Evolutionary conservation across 2,329 filamentous ascomycete species (phyloP).

Genomic region (Xylaria sp.): DNA sequence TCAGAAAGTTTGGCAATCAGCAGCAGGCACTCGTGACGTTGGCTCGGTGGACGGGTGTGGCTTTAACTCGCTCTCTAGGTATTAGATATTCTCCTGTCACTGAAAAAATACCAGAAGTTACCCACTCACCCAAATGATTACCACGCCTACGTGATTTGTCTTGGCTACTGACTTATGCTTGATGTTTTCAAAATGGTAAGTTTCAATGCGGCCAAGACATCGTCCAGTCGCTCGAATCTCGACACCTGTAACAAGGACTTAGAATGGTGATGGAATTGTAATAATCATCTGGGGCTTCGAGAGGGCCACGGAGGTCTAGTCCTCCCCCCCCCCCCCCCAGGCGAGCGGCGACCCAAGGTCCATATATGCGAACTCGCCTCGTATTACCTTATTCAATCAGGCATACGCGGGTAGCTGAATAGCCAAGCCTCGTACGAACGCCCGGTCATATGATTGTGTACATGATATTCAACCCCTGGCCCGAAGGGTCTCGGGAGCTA

Average conservation of each 20-base stretch:
- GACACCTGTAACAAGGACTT: neutral
- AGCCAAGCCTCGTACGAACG: too few relatives aligned
- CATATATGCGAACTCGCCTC: too few relatives aligned
- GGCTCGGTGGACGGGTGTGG: constrained; percentile 48
- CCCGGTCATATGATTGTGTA: too few relatives aligned
- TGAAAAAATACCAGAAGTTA: constrained; percentile 51
- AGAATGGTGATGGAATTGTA: too few relatives aligned
- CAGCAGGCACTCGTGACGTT: constrained; percentile 43
- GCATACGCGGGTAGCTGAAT: too few relatives aligned
- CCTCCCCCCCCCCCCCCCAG: too few relatives aligned
- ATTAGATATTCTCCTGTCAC: constrained; percentile 66
- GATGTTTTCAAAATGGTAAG: neutral
- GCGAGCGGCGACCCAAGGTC: too few relatives aligned
- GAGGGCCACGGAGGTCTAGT: too few relatives aligned
- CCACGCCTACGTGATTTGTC: neutral
- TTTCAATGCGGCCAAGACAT: neutral
- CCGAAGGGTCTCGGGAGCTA: too few relatives aligned
- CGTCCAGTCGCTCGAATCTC: neutral
- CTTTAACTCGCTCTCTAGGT: constrained; percentile 72
- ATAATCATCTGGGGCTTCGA: too few relatives aligned
- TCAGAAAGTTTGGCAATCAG: constrained; percentile 48
- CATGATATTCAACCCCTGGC: too few relatives aligned
- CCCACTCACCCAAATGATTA: constrained; percentile 32
- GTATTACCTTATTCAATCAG: too few relatives aligned
- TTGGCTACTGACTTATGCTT: neutral